Conservation (phyloP, 2,329 filamentous ascomycete species). For the Clonostachys byssicola region DNA sequence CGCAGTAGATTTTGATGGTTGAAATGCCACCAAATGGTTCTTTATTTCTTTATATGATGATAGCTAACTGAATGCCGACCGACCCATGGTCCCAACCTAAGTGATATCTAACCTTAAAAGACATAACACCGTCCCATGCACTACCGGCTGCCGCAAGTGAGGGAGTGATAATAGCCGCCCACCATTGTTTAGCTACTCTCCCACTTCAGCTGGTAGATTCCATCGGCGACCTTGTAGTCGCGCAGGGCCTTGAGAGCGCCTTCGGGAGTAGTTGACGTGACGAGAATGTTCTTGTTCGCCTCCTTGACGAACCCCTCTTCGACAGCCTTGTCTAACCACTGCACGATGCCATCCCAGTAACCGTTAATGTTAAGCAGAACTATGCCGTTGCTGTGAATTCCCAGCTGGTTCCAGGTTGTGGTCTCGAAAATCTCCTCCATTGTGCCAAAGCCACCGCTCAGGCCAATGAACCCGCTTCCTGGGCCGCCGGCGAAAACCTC, state of each 20-base stretch:
- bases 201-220: constrained; percentile 81
- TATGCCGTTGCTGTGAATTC: constrained; percentile 79
- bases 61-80: background rate
- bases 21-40: too few relatives aligned
- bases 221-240: constrained; percentile 71
- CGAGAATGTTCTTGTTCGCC: constrained; percentile 71
- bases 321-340: constrained; percentile 76
- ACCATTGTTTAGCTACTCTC: constrained; percentile 44
- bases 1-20: too few relatives aligned
- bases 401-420: constrained; percentile 92
- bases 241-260: constrained; percentile 67
- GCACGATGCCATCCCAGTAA: constrained; percentile 84
- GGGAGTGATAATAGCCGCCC: too few relatives aligned
- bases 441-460: constrained; percentile 89
- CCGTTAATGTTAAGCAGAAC: constrained; percentile 83
- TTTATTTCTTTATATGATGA: background rate
- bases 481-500: constrained; percentile 79
- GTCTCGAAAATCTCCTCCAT: constrained; percentile 94
- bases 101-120: too few relatives aligned
- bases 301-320: constrained; percentile 71
- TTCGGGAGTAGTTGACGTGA: constrained; percentile 68
- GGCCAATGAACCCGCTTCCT: constrained; percentile 83
- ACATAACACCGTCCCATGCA: too few relatives aligned
- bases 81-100: too few relatives aligned
- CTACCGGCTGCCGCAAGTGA: too few relatives aligned